Evolutionary conservation across 306 rosid species (phyloP), one percentile per base, ranked within the genome.

Genomic region (Pterocarpus santalinus): DNA sequence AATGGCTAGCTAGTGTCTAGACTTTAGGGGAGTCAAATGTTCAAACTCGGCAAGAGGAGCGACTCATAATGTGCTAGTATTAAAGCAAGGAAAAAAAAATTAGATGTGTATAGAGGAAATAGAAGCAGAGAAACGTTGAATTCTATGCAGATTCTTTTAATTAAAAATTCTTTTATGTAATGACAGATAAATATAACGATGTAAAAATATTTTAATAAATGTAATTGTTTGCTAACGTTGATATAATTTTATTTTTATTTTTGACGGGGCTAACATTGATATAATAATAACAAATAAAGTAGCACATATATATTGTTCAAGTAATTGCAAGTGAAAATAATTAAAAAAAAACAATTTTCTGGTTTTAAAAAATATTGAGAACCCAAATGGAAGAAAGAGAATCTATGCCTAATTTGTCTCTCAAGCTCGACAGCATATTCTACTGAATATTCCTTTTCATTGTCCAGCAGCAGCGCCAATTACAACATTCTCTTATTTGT

Each of bases 1-100:
- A 22, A 22, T 22, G 28, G 28, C 0, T 22, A 22, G 28, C 28
- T 22, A 22, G 28, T 22, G 28, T 22, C 28, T 32, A 34, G 39
- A 36, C 28, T 71, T 36, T 70, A 65, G 73, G 22, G 57, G 36
- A 72, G 41, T 15, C 51, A 80, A 64, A n/a, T 72, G 79, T 64
- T 72, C 5, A 46, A 53, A 32, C 5, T 43, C 33, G 10, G 55
- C 39, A 11, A 38, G 11, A 57, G 13, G 33, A 56, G 51, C n/a
- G 53, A 15, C 32, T 7, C 46, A 34, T 52, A 35, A 39, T 41
- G 46, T 64, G 46, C 2, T 64, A 6, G 5, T 7, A 6, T 6
- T 11, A 12, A 16, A 55, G 6, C 10, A n/a, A 55, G 0, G 28
- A 22, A 22, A 22, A 22, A 55, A 55, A 55, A 1, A 9, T 55